Conservation (phyloP, 495 filamentous ascomycete genomes). For the Aspergillus steynii region DNA sequence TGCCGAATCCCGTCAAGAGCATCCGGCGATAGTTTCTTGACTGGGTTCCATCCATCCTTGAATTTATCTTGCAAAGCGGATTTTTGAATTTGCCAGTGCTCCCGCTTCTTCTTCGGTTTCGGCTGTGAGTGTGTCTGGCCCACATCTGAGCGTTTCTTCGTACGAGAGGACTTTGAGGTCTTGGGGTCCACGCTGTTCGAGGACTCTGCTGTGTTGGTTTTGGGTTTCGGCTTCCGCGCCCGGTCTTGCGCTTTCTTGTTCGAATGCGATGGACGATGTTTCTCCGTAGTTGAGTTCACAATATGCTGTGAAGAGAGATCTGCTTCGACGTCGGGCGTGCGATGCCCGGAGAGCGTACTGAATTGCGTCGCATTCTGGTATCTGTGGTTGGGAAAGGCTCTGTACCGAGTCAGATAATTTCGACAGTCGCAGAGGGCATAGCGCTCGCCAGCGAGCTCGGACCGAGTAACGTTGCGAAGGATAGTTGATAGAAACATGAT, state of each 20-base stretch:
- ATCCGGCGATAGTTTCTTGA: slow-evolving; percentile 87
- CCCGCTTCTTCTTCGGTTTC: slow-evolving; percentile 36
- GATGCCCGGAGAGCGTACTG: not conserved
- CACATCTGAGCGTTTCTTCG: slow-evolving; percentile 13
- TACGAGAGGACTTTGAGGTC: not conserved
- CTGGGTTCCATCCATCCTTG: slow-evolving; percentile 70
- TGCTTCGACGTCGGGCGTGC: not conserved
- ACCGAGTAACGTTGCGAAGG: slow-evolving; percentile 26
- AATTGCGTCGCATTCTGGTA: not conserved
- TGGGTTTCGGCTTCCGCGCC: not conserved
- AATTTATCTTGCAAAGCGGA: slow-evolving; percentile 70
- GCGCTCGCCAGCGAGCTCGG: slow-evolving; percentile 23
- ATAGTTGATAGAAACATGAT: slow-evolving; percentile 22
- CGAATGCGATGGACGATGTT: not conserved
- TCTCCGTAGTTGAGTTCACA: not conserved
- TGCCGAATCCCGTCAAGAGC: slow-evolving; percentile 82
- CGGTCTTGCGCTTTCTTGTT: not conserved
- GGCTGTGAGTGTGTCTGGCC: slow-evolving; percentile 6
- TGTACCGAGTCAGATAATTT: slow-evolving; percentile 6
- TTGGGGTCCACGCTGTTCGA: not conserved
- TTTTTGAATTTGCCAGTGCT: slow-evolving; percentile 75
- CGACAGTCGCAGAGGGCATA: slow-evolving; percentile 9
- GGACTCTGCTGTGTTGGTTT: not conserved
- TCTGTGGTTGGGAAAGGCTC: slow-evolving; percentile 9
- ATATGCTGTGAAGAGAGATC: not conserved